phyloP scores from a whole-genome alignment of 2,329 filamentous ascomycete genomes.

The Fusarium mangiferae region DNA sequence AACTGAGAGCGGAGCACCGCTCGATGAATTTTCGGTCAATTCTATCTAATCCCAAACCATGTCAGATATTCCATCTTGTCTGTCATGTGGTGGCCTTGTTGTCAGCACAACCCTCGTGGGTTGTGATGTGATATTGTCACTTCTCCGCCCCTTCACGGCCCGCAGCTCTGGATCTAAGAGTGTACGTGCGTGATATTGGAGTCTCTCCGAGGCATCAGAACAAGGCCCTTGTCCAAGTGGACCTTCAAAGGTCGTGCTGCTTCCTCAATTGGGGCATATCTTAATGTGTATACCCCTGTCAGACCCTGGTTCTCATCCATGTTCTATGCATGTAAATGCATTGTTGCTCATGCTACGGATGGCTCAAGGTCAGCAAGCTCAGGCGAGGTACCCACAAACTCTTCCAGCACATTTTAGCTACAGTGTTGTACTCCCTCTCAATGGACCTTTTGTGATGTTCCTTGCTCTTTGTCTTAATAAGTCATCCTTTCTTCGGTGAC shows the following conservation, averaged over 20 bases:
- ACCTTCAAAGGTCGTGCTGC: conserved; percentile 33
- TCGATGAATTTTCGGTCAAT: conserved; percentile 11
- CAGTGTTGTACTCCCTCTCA: conserved; percentile 22
- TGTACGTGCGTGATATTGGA: conserved; percentile 12
- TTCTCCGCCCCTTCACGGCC: conserved; percentile 31
- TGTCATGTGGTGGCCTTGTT: conserved; percentile 8
- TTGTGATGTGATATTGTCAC: conserved; percentile 28
- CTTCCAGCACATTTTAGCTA: conserved; percentile 37
- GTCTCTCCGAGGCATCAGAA: conserved; percentile 18
- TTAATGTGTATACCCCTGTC: conserved; percentile 28
- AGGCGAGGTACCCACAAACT: conserved; percentile 35
- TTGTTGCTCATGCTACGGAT: conserved; percentile 36
- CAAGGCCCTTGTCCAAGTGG: conserved; percentile 23
- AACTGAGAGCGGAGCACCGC: conserved; percentile 16
- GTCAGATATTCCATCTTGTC: conserved; percentile 26
- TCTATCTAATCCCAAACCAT: conserved; percentile 2
- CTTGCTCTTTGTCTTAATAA: conserved; percentile 18
- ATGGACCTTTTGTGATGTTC: conserved; percentile 31
- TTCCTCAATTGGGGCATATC: conserved; percentile 34
- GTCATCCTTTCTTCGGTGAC: conserved; percentile 6
- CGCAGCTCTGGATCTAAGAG: conserved; percentile 4
- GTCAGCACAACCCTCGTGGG: conserved; percentile 25
- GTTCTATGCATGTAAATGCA: conserved; percentile 40
- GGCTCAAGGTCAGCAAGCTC: conserved; percentile 22
- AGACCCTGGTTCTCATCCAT: conserved; percentile 22